These are phyloP conservation scores for Mycena leptocephala DNA, from an alignment of 768 basidiomycete genomes.

Conservation along the genomic window DNA sequence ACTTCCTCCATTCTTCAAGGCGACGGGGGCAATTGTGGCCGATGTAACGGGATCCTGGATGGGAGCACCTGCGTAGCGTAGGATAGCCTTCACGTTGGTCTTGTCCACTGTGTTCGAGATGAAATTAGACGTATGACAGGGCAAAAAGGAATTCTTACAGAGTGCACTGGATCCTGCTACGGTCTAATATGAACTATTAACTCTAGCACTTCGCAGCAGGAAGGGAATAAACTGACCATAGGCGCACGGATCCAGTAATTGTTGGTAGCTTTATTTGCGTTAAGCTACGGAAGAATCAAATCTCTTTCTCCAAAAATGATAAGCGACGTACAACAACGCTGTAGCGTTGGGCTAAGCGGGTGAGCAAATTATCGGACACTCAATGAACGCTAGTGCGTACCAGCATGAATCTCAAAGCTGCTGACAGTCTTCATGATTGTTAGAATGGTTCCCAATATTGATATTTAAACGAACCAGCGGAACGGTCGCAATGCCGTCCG, in stretches of 20 bases:
- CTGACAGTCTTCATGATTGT: constrained; percentile 40
- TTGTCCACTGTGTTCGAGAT: constrained; percentile 40
- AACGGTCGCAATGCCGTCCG: constrained; percentile 47
- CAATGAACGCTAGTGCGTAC: constrained; percentile 42
- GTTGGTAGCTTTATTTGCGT: constrained; percentile 51
- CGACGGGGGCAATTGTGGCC: background rate
- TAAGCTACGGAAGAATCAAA: constrained; percentile 1
- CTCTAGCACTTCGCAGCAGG: background rate
- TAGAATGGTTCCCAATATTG: background rate
- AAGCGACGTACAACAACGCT: constrained; percentile 18
- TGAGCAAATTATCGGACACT: constrained; percentile 25
- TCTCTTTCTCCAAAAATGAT: too few species aligned
- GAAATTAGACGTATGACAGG: background rate
- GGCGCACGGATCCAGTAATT: constrained; percentile 62
- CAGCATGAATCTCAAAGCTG: constrained; percentile 50
- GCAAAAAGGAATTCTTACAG: background rate
- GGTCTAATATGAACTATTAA: background rate
- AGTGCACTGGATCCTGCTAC: background rate
- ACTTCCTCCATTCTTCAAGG: background rate
- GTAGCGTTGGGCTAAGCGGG: constrained; percentile 18
- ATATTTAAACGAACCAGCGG: constrained; percentile 26
- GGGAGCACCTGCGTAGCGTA: constrained; percentile 55
- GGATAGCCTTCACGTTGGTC: constrained; percentile 54
- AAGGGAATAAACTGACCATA: constrained; percentile 36
- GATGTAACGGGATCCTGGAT: constrained; percentile 48